A percentile compares a stretch with the other conserved stretches of the same genome.
phyloP scores from a whole-genome alignment of 352 stramenopile species.

The Phytophthora pini region DNA sequence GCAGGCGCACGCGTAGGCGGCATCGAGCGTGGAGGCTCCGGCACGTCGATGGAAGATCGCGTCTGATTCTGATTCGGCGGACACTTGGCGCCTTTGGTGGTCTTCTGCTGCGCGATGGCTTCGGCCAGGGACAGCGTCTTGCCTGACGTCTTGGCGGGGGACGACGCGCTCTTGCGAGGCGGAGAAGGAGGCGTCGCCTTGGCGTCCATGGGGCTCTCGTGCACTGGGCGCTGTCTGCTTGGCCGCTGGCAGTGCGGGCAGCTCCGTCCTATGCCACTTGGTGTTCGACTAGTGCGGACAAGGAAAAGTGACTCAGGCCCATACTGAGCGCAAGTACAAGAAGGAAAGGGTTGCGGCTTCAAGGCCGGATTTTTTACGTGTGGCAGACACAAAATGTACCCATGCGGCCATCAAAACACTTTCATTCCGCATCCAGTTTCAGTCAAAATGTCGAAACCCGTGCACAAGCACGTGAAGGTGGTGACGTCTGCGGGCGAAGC shows the following conservation, averaged over 20 bases:
- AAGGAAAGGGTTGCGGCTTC: conserved; percentile 9
- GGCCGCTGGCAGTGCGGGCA: neutral
- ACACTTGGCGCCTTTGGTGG: neutral
- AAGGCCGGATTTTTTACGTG: conserved; percentile 7
- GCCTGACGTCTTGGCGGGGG: conserved; percentile 11
- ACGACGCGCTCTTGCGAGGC: conserved; percentile 29
- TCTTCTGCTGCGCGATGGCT: conserved; percentile 29
- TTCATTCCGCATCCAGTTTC: too few relatives aligned
- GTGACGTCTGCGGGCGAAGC: conserved; percentile 38
- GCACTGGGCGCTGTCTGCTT: neutral
- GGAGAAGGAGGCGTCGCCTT: conserved; percentile 12
- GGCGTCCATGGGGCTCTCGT: conserved; percentile 3
- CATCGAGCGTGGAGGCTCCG: conserved; percentile 10
- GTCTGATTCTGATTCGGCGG: conserved; percentile 7
- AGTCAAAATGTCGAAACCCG: too few relatives aligned
- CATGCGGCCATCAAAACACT: conserved; percentile 1
- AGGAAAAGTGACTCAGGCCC: neutral
- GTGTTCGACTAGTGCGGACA: conserved; percentile 8
- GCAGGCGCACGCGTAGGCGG: conserved; percentile 8
- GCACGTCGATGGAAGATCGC: neutral
- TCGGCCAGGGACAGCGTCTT: conserved; percentile 33
- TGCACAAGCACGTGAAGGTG: conserved; percentile 30
- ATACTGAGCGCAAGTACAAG: conserved; percentile 19
- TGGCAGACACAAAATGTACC: conserved; percentile 4
- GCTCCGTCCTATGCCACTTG: neutral